Conservation (phyloP, 192 early-diverging fungal genomes). For the Rhizophlyctis rosea region DNA sequence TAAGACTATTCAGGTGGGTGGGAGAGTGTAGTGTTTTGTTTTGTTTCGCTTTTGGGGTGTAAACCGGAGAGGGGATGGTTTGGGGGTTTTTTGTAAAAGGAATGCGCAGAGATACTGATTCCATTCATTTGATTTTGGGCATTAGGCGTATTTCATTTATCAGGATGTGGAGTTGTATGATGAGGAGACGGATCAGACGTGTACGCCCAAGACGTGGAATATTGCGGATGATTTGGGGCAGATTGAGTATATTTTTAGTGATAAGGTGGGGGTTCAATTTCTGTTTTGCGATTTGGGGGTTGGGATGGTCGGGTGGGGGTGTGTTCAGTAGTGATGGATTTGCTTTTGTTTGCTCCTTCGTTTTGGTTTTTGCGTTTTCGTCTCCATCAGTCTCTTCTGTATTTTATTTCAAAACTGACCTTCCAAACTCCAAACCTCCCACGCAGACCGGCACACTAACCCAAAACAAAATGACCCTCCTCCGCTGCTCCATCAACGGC, state of each 20-base stretch:
- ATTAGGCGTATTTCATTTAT: slow-evolving; percentile 88
- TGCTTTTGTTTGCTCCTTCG: no score
- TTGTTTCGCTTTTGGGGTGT: background rate
- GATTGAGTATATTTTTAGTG: slow-evolving; percentile 93
- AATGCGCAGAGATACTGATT: background rate
- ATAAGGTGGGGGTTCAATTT: slow-evolving; percentile 56
- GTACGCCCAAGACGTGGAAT: slow-evolving; percentile 82
- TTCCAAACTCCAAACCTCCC: background rate
- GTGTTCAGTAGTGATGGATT: no score
- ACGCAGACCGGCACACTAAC: slow-evolving; percentile 91
- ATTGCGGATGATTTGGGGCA: slow-evolving; percentile 90
- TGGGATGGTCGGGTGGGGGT: background rate
- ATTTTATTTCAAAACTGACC: background rate
- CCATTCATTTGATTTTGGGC: slow-evolving; percentile 17
- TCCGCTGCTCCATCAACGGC: slow-evolving; percentile 84
- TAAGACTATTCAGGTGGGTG: slow-evolving; percentile 69
- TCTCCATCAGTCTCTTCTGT: slow-evolving; percentile 5
- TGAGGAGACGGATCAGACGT: slow-evolving; percentile 68
- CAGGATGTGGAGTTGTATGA: slow-evolving; percentile 88
- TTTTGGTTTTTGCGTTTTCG: no score
- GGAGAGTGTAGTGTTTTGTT: background rate
- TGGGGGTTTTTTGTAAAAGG: background rate
- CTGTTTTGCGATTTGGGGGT: background rate
- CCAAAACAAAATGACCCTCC: slow-evolving; percentile 93
- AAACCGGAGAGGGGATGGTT: background rate